Conservation (phyloP, 2,329 filamentous ascomycete genomes). For the Diplodia intermedia region DNA sequence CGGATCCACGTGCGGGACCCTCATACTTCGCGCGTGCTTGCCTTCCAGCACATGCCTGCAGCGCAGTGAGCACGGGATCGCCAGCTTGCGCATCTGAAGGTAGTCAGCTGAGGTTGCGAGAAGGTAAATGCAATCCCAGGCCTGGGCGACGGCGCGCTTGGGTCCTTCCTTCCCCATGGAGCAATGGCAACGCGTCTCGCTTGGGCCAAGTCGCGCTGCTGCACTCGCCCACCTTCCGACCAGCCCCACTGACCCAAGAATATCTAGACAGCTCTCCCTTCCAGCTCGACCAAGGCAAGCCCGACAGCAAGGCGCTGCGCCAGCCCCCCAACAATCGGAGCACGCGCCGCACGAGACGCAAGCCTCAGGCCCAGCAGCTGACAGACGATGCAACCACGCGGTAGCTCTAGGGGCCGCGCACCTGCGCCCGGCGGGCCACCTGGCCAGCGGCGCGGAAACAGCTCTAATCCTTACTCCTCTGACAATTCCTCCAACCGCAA, state of each 20-base stretch:
- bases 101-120: neutral
- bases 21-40: no score
- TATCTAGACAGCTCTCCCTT: neutral
- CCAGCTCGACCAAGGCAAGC: neutral
- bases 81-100: neutral
- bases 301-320: no score
- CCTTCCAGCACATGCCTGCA: no score
- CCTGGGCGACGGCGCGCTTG: neutral
- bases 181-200: neutral
- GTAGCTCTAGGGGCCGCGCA: neutral
- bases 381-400: neutral
- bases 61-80: neutral
- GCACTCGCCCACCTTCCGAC: neutral
- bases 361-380: neutral
- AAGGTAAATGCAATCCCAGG: neutral
- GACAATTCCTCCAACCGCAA: neutral
- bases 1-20: neutral
- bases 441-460: neutral
- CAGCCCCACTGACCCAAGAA: slow-evolving; percentile 1
- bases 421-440: neutral
- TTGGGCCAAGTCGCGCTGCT: neutral
- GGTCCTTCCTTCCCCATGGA: neutral
- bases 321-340: neutral
- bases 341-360: neutral
- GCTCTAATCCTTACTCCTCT: neutral